A percentile compares a stretch with the other conserved stretches of the same genome.
These are phyloP conservation scores for Punica granatum DNA, from an alignment of 345 rosid genomes.

Conservation along the genomic window DNA sequence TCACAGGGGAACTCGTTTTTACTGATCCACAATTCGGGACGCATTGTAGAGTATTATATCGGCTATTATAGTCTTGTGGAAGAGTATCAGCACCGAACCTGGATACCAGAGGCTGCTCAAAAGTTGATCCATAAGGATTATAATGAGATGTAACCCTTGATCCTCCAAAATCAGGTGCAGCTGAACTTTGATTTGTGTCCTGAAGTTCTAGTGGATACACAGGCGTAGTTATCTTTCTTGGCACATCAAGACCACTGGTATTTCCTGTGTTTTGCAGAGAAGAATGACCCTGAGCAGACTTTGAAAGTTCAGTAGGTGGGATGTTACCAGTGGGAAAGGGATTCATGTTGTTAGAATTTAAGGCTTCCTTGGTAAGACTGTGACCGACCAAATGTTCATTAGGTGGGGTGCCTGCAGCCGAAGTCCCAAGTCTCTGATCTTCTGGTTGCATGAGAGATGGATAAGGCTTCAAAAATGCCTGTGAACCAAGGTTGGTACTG, in stretches of 20 bases:
- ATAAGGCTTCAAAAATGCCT: conserved; percentile 19
- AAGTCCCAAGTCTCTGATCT: conserved; percentile 17
- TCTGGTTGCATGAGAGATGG: conserved; percentile 15
- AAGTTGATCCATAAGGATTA: conserved; percentile 37
- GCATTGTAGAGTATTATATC: conserved; percentile 20
- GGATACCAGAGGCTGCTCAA: conserved; percentile 36
- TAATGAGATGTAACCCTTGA: conserved; percentile 22
- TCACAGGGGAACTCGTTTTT: conserved; percentile 33
- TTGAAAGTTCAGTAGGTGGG: conserved; percentile 21
- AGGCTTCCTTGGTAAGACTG: conserved; percentile 17
- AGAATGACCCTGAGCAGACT: conserved; percentile 24
- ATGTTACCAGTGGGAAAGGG: conserved; percentile 21
- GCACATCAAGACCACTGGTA: conserved; percentile 10
- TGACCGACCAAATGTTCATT: conserved; percentile 18
- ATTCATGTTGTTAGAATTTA: conserved; percentile 18
- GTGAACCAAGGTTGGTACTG: conserved; percentile 24
- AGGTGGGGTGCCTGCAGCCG: conserved; percentile 14
- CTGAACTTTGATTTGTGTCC: conserved; percentile 20
- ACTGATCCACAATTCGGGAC: conserved; percentile 28
- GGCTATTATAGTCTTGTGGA: conserved; percentile 22
- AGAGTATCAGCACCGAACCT: conserved; percentile 27
- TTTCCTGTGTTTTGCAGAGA: conserved; percentile 15
- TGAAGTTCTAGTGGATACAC: conserved; percentile 20
- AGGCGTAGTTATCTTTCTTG: conserved; percentile 20
- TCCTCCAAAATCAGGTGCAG: conserved; percentile 21